Conservation (phyloP, 768 basidiomycete genomes). For the Podaxis rugospora region DNA sequence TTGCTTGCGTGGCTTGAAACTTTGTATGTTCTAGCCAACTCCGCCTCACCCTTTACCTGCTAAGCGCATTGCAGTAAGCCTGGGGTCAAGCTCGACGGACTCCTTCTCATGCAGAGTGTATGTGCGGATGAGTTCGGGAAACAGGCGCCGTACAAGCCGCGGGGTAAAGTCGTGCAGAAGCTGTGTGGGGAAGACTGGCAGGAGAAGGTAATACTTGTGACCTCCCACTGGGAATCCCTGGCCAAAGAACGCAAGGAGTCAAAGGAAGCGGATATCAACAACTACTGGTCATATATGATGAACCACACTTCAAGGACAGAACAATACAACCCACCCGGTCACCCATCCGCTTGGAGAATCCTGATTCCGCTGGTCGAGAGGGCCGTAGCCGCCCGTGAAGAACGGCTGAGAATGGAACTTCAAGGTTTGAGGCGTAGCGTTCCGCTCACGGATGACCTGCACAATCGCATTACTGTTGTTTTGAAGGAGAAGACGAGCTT, state of each 20-base stretch:
- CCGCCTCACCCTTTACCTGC: not conserved
- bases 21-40: not conserved
- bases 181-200: not conserved
- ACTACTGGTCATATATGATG: not conserved
- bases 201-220: slow-evolving; percentile 2
- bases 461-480: not conserved
- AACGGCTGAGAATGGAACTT: not conserved
- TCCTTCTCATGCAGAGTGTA: slow-evolving; percentile 7
- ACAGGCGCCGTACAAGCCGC: not conserved
- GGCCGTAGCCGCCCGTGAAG: not conserved
- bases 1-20: not conserved
- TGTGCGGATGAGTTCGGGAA: not conserved
- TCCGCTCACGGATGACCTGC: not conserved
- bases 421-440: not conserved
- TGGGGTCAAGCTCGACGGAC: not conserved
- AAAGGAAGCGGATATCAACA: not conserved
- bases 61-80: not conserved
- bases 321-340: not conserved
- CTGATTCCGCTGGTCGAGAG: not conserved
- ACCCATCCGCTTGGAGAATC: not conserved
- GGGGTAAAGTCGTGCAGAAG: not conserved
- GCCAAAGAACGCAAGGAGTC: not conserved
- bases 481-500: not conserved
- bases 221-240: not conserved
- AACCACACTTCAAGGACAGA: not conserved